Evolutionary conservation across 2,329 filamentous ascomycete species (phyloP), one percentile per base, ranked within the genome.

Genomic region (Berkeleyomyces basicola): DNA sequence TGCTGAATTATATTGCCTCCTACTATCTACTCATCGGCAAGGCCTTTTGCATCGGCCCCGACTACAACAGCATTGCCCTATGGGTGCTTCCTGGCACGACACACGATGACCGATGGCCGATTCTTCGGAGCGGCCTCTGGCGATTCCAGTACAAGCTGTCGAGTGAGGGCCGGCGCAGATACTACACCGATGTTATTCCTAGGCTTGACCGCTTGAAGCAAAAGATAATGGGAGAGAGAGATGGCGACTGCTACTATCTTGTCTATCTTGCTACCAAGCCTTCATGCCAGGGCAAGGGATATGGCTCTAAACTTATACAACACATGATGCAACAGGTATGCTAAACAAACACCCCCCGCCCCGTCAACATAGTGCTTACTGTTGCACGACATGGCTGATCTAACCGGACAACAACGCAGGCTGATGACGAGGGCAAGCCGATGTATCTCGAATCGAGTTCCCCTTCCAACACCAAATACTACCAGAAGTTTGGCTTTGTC

Each of bases 371-470:
- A 23, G 23, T 23, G 23, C 23, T 23, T 23, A 23, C 23, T 23
- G 23, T 23, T 23, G 23, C 23, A 23, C 23, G 23, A 23, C 23
- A 23, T 23, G 23, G 23, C 23, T 23, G 23, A 23, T 23, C 23
- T 23, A 23, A 23, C 23, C 23, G 23, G 23, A 57, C 57, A 37
- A 62, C 33, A 43, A 46, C 14, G 43, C n/a, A 85, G 79, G 87
- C 88, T 53, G 88, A 93, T 70, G 72, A 72, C 14, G 84, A 88
- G 69, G 79, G 81, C 57, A 78, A 81, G 49, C 78, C 84, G 33
- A 85, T 87, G 67, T 95, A 93, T 70, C 80, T 95, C 59, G 88
- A 95, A 76, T 88, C 86, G 66, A 89, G 85, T 70, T 83, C 87
- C 64, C 74, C 74, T 63, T 74, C 75, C 66, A 93, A 92, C 71